Conservation (phyloP, 345 rosid genomes). For the Melastoma malabathricum region DNA sequence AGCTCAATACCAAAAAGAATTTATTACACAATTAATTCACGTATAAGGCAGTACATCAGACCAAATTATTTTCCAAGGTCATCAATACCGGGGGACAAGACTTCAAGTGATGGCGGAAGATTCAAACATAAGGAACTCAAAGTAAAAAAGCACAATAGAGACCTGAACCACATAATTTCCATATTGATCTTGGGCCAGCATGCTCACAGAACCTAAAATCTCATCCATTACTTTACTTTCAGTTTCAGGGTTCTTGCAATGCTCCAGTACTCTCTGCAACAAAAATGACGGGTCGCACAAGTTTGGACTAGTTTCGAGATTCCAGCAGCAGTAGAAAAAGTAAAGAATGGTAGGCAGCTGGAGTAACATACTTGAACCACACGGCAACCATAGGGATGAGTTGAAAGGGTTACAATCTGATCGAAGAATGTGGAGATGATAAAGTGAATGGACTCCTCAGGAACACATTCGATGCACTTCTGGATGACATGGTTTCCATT, state of each 20-base stretch:
- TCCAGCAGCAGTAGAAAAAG: not conserved
- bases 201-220: slow-evolving; percentile 41
- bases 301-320: too few relatives aligned
- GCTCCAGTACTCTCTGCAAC: slow-evolving; percentile 9
- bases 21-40: too few relatives aligned
- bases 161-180: slow-evolving; percentile 63
- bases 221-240: slow-evolving; percentile 29
- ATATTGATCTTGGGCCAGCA: slow-evolving; percentile 58
- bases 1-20: too few relatives aligned
- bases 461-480: slow-evolving; percentile 62
- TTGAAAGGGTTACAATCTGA: slow-evolving; percentile 56
- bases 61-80: too few relatives aligned
- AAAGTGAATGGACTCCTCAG: slow-evolving; percentile 42
- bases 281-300: not conserved
- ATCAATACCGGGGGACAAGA: too few relatives aligned
- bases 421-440: slow-evolving; percentile 47
- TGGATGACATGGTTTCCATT: slow-evolving; percentile 85
- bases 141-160: not conserved
- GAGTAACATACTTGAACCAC: slow-evolving; percentile 48
- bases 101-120: not conserved
- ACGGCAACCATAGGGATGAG: slow-evolving; percentile 79
- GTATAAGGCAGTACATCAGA: too few relatives aligned
- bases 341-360: not conserved
- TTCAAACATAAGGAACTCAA: not conserved
- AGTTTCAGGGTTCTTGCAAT: slow-evolving; percentile 4